Evolutionary conservation across 2,329 filamentous ascomycete genomes (phyloP), one percentile per base, ranked within the genome.

Genomic region (Ustulina deusta): DNA sequence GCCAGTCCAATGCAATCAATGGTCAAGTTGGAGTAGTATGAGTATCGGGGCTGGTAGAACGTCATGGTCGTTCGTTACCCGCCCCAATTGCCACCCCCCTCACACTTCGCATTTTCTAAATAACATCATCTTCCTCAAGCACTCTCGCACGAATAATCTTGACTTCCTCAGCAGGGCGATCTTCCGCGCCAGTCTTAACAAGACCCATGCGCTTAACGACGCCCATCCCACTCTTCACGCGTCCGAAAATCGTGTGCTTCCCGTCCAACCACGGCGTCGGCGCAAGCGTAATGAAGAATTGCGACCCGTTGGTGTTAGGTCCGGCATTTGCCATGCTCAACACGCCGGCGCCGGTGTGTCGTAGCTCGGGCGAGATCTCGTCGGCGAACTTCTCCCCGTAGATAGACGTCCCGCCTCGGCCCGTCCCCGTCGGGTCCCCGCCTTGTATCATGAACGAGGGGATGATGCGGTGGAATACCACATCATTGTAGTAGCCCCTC

Each of bases 211-310:
- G 87, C 83, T 93, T 90, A 32, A 98, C 90, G n/a, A 95, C 85
- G 64, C 87, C 84, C 86, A 98, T 89, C 0, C 96, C 96, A 62
- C 82, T 87, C 83, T 92, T 94, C 44, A 99, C 94, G 61, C 95
- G 84, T 0, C 96, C 96, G 78, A 99, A 99, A 73, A 99, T 97
- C 11, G 94, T 97, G 79, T 99, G 95, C 81, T 97, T 97, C 25
- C 94, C 94, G 81, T 99, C 96, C 67, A 99, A 82, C 95, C 95
- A 98, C 0, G 96, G 96, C 17, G 96, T 95, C 4, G 95, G 95
- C 7, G 94, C 95, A 38, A 98, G 85, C 0, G 96, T 98, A 73
- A 99, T 90, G 79, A 98, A 98, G 81, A 98, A 99, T 81, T 98
- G 96, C 66, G 89, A 93, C 25, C 95, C 95, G 79, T 98, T 98